Conservation (phyloP, 208 protist species). For the Acanthamoeba castellanii region DNA sequence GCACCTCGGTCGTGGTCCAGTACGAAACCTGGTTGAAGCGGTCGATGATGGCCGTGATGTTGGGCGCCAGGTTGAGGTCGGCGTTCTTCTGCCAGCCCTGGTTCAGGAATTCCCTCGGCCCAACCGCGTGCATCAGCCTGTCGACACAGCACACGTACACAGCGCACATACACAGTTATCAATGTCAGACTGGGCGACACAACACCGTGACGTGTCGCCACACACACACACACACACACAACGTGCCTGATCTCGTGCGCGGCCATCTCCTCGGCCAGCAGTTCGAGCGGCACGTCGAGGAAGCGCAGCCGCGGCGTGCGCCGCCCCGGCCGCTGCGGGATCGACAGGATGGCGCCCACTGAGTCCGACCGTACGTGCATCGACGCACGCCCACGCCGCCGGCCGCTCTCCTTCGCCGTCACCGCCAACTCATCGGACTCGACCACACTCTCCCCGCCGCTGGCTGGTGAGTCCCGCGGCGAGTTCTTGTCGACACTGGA, state of each 20-base stretch:
- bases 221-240: no score
- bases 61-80: neutral
- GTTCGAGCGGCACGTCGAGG: neutral
- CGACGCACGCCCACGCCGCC: neutral
- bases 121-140: constrained; percentile 4
- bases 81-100: constrained; percentile 24
- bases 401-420: neutral
- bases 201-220: no score
- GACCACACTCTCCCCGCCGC: neutral
- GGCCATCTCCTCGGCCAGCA: constrained; percentile 8
- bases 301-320: neutral
- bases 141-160: no score
- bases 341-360: neutral
- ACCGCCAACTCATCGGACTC: neutral
- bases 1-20: constrained; percentile 4
- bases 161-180: no score
- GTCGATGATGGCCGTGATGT: constrained; percentile 23
- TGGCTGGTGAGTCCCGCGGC: no score
- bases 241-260: neutral
- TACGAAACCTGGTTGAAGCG: neutral
- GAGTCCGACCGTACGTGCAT: neutral
- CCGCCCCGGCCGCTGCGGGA: neutral
- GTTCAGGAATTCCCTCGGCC: neutral
- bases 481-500: no score
- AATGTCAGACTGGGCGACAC: no score